These are phyloP conservation scores for Lanmaoa pseudosensibilis DNA, from an alignment of 768 basidiomycete genomes.

Conservation along the genomic window DNA sequence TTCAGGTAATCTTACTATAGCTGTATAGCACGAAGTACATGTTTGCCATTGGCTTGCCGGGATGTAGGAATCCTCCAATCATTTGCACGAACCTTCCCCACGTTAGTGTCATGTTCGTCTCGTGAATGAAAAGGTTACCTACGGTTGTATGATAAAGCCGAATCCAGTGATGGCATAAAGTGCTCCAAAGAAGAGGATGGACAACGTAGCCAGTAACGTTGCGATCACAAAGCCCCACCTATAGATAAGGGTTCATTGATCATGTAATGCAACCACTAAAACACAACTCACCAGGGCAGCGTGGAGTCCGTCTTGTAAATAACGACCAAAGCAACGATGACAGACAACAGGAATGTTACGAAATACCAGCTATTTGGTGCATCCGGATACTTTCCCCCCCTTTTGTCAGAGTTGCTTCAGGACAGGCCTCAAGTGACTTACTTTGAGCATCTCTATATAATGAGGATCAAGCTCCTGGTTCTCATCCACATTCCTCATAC, in stretches of 20 bases:
- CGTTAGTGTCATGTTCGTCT: neutral
- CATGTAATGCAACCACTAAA: neutral
- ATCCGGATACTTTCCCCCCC: conserved; percentile 33
- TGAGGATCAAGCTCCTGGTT: conserved; percentile 52
- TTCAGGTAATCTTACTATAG: conserved; percentile 38
- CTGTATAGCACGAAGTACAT: conserved; percentile 46
- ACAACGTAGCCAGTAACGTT: conserved; percentile 49
- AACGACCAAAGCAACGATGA: conserved; percentile 54
- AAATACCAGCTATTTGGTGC: conserved; percentile 38
- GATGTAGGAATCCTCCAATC: conserved; percentile 37
- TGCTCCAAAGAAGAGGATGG: conserved; percentile 55
- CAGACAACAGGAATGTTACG: conserved; percentile 23
- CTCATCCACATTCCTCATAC: conserved; percentile 31
- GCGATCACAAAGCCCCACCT: conserved; percentile 52
- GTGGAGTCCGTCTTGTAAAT: conserved; percentile 54
- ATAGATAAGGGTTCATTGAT: neutral
- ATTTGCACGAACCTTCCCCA: conserved; percentile 36
- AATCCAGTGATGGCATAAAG: conserved; percentile 51
- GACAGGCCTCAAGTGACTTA: conserved; percentile 26
- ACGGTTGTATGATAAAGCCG: conserved; percentile 26
- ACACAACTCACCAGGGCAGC: conserved; percentile 46
- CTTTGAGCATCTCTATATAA: conserved; percentile 48
- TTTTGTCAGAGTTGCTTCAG: neutral
- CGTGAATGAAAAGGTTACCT: conserved; percentile 7
- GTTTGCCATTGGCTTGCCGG: conserved; percentile 44